Base-by-base conservation (phyloP, 2,329 filamentous ascomycete species). In the Torrubiellomyces zombiae region DNA sequence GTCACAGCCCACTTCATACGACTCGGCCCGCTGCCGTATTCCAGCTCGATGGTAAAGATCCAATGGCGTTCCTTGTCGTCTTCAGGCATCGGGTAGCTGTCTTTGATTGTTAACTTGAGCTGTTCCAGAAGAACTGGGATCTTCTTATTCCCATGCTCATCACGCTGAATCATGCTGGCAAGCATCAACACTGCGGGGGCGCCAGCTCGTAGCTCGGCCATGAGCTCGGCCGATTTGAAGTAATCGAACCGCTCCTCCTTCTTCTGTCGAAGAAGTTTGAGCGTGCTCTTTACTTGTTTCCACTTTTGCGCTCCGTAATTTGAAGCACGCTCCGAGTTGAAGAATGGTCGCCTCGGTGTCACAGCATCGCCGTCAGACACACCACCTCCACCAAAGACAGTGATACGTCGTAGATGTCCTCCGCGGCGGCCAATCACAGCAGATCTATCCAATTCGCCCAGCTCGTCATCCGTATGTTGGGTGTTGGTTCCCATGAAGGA, bases 1-100 rank as follows among this genome's bases (percentile, higher is more conserved):
- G 82, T 74, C 30, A 98, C 80, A 11, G 80, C 75, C 89, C 89
- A 98, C 44, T 80, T 81, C 91, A 98, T 95, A 29, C 89, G 69
- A 27, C 86, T 94, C 28, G 89, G 70, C 1, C 89, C 91, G 44
- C 80, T 95, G 9, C 89, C 89, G 46, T 98, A 98, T 46, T 98
- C 89, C 10, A 98, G 60, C 38, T 93, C 82, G 28, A 98, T 85
- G 21, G 75, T 76, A 48, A 95, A 93, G 7, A 89, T 65, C 42
- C 80, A 73, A 49, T 95, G 89, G 16, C 85, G 56, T 33, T 72
- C 63, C 36, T 56, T 64, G 30, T 65, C 62, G 26, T 64, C 63
- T 28, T 67, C 71, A 21, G 78, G 71, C 31, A 73, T 67, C 8
- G 72, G 70, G 8, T 61, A 58, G 40, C 82, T 92, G 40, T 94